Conservation (phyloP, 2,329 filamentous ascomycete species). For the Penicillium sp. region DNA sequence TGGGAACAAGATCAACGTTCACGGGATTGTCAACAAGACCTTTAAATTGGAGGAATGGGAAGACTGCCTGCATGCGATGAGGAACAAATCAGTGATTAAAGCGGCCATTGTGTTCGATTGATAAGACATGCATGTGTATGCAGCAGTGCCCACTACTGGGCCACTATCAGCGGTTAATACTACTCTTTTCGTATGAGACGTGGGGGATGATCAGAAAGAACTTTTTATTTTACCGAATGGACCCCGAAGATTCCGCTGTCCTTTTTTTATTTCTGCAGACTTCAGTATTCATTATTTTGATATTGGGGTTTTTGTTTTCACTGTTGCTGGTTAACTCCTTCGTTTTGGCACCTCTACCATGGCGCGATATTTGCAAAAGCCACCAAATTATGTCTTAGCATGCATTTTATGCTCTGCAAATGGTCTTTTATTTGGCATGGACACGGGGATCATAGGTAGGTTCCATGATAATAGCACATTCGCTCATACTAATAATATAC, state of each 20-base stretch:
- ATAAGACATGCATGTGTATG: background rate
- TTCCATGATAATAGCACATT: background rate
- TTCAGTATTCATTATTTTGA: background rate
- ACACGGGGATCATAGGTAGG: slow-evolving; percentile 55
- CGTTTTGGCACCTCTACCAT: background rate
- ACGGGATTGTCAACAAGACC: slow-evolving; percentile 71
- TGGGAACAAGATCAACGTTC: too few species aligned
- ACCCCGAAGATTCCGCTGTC: background rate
- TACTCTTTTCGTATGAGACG: background rate
- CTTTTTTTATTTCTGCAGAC: background rate
- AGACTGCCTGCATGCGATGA: slow-evolving; percentile 65
- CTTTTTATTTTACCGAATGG: background rate
- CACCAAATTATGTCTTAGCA: slow-evolving; percentile 18
- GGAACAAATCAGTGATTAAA: slow-evolving; percentile 73
- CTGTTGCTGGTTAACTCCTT: background rate
- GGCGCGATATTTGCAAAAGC: background rate
- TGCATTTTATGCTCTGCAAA: slow-evolving; percentile 18
- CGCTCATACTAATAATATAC: too few species aligned
- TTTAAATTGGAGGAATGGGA: slow-evolving; percentile 73
- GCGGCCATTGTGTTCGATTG: slow-evolving; percentile 52
- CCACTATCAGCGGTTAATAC: background rate
- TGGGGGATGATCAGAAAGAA: background rate
- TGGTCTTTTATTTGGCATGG: slow-evolving; percentile 31
- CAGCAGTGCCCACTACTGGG: background rate
- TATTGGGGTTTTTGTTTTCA: background rate